A percentile compares a stretch with the other conserved stretches of the same genome.
phyloP scores from a whole-genome alignment of 257 asterid species.

The Solanum clarkiae region DNA sequence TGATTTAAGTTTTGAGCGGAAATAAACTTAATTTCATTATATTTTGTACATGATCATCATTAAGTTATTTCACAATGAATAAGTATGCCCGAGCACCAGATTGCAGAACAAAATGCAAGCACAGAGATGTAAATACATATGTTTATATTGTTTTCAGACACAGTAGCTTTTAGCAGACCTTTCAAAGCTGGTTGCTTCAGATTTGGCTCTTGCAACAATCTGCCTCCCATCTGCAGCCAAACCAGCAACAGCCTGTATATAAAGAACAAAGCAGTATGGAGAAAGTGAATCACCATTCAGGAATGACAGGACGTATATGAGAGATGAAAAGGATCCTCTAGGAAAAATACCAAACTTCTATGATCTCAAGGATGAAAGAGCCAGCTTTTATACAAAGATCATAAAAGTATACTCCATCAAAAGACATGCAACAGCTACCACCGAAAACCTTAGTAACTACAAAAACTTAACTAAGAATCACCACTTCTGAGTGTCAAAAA shows the following conservation, averaged over 20 bases:
- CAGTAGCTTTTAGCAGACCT: slow-evolving; percentile 22
- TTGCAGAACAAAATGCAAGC: neutral
- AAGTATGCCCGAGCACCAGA: neutral
- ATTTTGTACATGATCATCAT: neutral
- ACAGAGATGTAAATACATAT: neutral
- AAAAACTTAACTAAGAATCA: neutral
- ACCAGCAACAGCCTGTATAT: slow-evolving; percentile 75
- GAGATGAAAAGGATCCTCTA: neutral
- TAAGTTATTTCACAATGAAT: neutral
- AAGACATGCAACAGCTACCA: neutral
- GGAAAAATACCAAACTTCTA: neutral
- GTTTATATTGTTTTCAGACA: neutral
- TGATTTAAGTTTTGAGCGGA: neutral
- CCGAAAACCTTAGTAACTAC: neutral
- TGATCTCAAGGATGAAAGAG: neutral
- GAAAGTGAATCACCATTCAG: neutral
- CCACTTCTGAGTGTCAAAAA: no score
- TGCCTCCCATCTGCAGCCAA: slow-evolving; percentile 94
- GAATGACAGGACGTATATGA: neutral
- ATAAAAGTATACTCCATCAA: neutral
- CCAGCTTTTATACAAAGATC: neutral
- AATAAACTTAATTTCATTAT: neutral
- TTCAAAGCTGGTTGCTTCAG: slow-evolving; percentile 77
- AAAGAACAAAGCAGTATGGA: neutral
- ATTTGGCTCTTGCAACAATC: slow-evolving; percentile 75